These are phyloP conservation scores for Aspergillus sp. DNA, from an alignment of 2,329 filamentous ascomycete genomes.

Conservation along the genomic window DNA sequence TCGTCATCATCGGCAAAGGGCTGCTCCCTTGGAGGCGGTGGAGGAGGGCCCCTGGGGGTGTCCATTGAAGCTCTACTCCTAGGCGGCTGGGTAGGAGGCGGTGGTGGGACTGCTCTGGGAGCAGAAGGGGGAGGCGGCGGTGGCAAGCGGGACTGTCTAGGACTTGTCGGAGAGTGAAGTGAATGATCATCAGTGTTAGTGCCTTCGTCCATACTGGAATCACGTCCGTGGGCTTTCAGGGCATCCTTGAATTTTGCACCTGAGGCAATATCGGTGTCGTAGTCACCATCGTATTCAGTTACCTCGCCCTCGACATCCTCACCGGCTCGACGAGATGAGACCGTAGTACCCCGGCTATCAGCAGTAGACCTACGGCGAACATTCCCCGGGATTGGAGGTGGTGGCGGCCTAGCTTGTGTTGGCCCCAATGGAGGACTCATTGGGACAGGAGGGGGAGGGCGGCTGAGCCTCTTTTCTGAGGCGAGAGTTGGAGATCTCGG, in stretches of 20 bases:
- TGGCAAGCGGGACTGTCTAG: conserved; percentile 31
- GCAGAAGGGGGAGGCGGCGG: conserved; percentile 54
- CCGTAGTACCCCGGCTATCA: conserved; percentile 42
- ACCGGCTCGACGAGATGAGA: conserved; percentile 44
- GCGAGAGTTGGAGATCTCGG: conserved; percentile 24
- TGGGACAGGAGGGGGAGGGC: conserved; percentile 38
- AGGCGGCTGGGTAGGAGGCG: conserved; percentile 58
- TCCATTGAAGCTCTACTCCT: conserved; percentile 37
- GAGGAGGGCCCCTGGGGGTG: conserved; percentile 28
- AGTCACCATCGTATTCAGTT: conserved; percentile 95
- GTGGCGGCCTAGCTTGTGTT: conserved; percentile 58
- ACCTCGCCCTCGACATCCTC: conserved; percentile 70
- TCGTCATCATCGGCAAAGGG: conserved; percentile 48
- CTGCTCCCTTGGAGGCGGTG: conserved; percentile 42
- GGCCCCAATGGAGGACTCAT: conserved; percentile 29
- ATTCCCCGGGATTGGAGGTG: conserved; percentile 54
- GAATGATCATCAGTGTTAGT: conserved; percentile 53
- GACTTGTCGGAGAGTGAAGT: conserved; percentile 41
- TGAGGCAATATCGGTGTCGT: conserved; percentile 96
- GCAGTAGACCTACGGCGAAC: conserved; percentile 56
- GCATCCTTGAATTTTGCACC: conserved; percentile 92
- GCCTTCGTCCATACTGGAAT: conserved; percentile 69
- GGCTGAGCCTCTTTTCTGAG: conserved; percentile 39
- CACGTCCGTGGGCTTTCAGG: conserved; percentile 72
- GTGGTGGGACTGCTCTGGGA: conserved; percentile 60